phyloP scores from a whole-genome alignment of 2,329 filamentous ascomycete species.

The Pyrenochaeta sp. region DNA sequence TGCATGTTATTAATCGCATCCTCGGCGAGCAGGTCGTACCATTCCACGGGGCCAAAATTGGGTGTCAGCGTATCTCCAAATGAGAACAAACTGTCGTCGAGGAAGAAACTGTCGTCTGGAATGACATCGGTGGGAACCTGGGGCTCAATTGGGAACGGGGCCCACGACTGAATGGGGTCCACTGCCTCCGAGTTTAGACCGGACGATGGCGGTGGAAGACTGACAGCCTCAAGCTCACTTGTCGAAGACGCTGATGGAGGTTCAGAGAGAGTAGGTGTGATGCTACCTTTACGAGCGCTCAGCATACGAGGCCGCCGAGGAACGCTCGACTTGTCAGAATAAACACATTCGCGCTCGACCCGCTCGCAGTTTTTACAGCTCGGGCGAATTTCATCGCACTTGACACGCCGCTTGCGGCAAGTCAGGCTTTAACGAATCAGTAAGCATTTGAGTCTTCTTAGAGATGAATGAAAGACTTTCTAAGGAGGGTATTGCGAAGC shows the following conservation, averaged over 20 bases:
- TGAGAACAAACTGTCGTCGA: constrained; percentile 35
- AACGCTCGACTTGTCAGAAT: constrained; percentile 26
- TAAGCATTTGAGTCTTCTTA: too few species aligned
- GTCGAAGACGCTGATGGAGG: constrained; percentile 6
- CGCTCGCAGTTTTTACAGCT: constrained; percentile 54
- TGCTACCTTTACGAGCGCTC: constrained; percentile 17
- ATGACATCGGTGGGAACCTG: constrained; percentile 25
- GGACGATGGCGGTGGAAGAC: constrained; percentile 1
- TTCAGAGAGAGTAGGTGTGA: constrained; percentile 10
- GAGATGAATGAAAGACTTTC: too few species aligned
- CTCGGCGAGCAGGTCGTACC: constrained; percentile 57
- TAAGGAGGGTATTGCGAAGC: too few species aligned
- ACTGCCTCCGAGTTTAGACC: constrained; percentile 11
- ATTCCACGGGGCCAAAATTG: constrained; percentile 54
- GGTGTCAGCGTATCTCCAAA: constrained; percentile 39
- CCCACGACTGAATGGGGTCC: constrained; percentile 20
- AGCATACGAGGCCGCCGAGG: constrained; percentile 15
- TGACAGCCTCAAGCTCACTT: constrained; percentile 5
- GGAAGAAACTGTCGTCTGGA: constrained; percentile 32
- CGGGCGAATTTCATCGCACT: constrained; percentile 58
- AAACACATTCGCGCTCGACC: constrained; percentile 51
- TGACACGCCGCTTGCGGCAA: constrained; percentile 59
- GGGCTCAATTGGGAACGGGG: constrained; percentile 18
- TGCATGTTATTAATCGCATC: constrained; percentile 49
- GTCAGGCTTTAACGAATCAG: constrained; percentile 43